A percentile compares a stretch with the other conserved stretches of the same genome.
Conservation (phyloP, 257 asterid genomes). For the Solanum arcanum region DNA sequence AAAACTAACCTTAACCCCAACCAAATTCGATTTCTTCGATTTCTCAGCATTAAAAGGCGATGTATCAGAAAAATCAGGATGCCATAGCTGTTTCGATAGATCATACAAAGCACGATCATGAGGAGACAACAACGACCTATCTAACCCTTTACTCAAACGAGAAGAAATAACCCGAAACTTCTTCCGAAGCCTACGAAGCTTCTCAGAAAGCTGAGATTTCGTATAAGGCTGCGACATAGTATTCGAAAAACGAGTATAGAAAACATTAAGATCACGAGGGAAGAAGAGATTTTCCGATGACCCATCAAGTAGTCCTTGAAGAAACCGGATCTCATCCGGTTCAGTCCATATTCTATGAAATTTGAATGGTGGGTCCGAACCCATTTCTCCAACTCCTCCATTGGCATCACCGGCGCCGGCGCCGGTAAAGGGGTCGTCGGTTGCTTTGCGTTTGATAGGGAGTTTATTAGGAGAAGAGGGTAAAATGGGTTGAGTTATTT, state of each 20-base stretch:
- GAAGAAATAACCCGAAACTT: slow-evolving; percentile 57
- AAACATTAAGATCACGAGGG: slow-evolving; percentile 60
- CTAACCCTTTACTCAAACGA: slow-evolving; percentile 45
- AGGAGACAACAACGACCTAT: slow-evolving; percentile 30
- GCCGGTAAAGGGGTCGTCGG: background rate
- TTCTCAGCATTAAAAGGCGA: slow-evolving; percentile 36
- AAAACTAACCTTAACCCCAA: slow-evolving; percentile 49
- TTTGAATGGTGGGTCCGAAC: slow-evolving; percentile 41
- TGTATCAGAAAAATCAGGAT: slow-evolving; percentile 38
- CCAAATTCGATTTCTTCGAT: slow-evolving; percentile 20
- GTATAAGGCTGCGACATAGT: slow-evolving; percentile 80
- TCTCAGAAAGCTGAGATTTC: slow-evolving; percentile 75
- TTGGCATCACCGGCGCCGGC: background rate
- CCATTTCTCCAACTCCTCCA: background rate
- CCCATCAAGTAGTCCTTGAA: slow-evolving; percentile 48
- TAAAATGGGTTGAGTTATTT: background rate
- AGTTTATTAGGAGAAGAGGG: slow-evolving; percentile 42
- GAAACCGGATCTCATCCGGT: slow-evolving; percentile 78
- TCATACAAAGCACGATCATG: slow-evolving; percentile 63
- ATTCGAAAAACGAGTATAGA: slow-evolving; percentile 56
- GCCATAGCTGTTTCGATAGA: slow-evolving; percentile 58
- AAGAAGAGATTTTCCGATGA: slow-evolving; percentile 33
- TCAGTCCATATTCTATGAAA: slow-evolving; percentile 88
- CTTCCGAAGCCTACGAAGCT: slow-evolving; percentile 69
- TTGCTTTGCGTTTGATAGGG: slow-evolving; percentile 76